phyloP scores from a whole-genome alignment of 768 basidiomycete genomes.

The Boletus bicolor region DNA sequence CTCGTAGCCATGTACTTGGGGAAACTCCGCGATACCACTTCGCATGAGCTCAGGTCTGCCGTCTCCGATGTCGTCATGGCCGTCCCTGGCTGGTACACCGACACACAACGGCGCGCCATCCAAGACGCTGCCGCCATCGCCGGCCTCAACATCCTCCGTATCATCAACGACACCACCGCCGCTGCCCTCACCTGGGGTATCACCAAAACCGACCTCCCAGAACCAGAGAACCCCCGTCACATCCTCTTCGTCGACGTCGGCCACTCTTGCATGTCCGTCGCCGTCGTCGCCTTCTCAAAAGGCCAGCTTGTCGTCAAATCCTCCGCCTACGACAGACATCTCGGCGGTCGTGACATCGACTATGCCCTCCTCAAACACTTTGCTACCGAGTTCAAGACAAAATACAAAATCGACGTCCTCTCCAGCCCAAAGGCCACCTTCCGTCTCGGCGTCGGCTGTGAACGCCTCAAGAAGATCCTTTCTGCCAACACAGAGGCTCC shows the following conservation, averaged over 20 bases:
- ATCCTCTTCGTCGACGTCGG: conserved; percentile 96
- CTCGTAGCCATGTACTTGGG: conserved; percentile 88
- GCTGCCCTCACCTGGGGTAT: conserved; percentile 97
- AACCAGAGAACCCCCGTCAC: conserved; percentile 74
- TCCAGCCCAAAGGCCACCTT: conserved; percentile 89
- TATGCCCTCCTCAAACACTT: conserved; percentile 87
- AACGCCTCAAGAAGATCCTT: conserved; percentile 93
- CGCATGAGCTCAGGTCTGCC: conserved; percentile 77
- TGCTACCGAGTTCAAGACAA: conserved; percentile 86
- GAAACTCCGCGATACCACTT: conserved; percentile 85
- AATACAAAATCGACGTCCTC: conserved; percentile 97
- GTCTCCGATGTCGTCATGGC: conserved; percentile 94
- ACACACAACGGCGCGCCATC: conserved; percentile 85
- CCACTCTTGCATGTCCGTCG: conserved; percentile 84
- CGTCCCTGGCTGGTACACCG: conserved; percentile 96
- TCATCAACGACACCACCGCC: conserved; percentile 97
- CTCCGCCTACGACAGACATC: conserved; percentile 87
- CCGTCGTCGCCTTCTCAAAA: conserved; percentile 91
- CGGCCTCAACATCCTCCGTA: conserved; percentile 83
- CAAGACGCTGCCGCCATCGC: conserved; percentile 89
- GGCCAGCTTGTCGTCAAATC: conserved; percentile 85
- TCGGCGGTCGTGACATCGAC: conserved; percentile 97
- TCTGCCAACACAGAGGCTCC: conserved; percentile 90
- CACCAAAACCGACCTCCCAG: conserved; percentile 95
- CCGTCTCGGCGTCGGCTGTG: conserved; percentile 84